Conservation (phyloP, 768 basidiomycete species). For the Rhodotorula sphaerocarpa region DNA sequence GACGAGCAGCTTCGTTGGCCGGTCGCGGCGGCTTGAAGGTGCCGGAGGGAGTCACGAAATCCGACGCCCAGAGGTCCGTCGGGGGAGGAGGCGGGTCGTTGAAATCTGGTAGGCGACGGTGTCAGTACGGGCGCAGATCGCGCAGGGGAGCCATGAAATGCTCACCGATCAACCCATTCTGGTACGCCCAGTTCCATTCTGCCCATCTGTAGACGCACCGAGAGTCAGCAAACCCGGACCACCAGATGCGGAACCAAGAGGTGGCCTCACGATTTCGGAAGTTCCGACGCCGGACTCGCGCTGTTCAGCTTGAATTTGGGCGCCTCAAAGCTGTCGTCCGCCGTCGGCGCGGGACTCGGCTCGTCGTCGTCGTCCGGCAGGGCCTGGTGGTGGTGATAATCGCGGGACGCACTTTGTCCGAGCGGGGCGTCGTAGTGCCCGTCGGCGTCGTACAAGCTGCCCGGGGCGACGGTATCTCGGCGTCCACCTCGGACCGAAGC, state of each 20-base stretch:
- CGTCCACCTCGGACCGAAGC: too few relatives aligned
- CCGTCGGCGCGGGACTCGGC: too few relatives aligned
- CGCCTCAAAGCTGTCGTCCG: background rate
- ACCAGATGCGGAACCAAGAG: background rate
- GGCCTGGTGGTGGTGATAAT: too few relatives aligned
- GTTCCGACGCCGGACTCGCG: conserved; percentile 16
- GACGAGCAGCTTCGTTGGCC: conserved; percentile 11
- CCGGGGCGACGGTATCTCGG: too few relatives aligned
- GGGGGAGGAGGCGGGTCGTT: conserved; percentile 32
- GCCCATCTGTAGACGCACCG: conserved; percentile 7
- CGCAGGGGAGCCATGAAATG: background rate
- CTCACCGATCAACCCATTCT: conserved; percentile 2
- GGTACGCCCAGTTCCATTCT: conserved; percentile 24
- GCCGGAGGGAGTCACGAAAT: conserved; percentile 4
- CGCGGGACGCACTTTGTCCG: too few relatives aligned
- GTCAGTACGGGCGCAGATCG: too few relatives aligned
- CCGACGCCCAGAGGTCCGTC: conserved; percentile 11
- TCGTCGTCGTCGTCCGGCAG: too few relatives aligned
- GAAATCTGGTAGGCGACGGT: conserved; percentile 27
- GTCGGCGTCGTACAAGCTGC: too few relatives aligned
- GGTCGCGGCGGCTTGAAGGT: conserved; percentile 19
- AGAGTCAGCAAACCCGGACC: background rate
- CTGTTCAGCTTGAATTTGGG: conserved; percentile 6
- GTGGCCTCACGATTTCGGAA: conserved; percentile 17
- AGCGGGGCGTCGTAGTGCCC: too few relatives aligned